These are phyloP conservation scores for Pisolithus microcarpus DNA, from an alignment of 768 basidiomycete genomes.

Conservation along the genomic window DNA sequence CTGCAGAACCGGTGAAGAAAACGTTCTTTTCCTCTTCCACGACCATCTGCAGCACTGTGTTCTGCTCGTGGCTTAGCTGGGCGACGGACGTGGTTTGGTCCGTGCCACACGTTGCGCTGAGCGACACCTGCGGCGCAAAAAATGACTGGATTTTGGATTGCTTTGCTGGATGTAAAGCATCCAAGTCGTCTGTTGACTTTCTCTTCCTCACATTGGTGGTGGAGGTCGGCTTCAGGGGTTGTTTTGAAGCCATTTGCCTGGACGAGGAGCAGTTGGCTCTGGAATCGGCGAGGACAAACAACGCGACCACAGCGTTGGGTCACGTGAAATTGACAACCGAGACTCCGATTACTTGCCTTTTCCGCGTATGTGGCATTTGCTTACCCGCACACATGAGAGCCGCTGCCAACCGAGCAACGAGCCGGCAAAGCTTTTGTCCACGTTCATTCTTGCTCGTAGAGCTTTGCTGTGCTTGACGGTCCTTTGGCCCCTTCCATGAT, in stretches of 20 bases:
- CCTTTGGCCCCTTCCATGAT: neutral
- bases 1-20: conserved; percentile 67
- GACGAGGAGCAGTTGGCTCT: too few relatives aligned
- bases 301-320: conserved; percentile 9
- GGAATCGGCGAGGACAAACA: conserved; percentile 1
- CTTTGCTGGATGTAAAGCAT: conserved; percentile 6
- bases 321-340: conserved; percentile 2
- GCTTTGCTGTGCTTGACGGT: too few relatives aligned
- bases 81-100: conserved; percentile 28
- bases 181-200: conserved; percentile 9
- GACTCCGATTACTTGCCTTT: too few relatives aligned
- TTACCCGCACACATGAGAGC: too few relatives aligned
- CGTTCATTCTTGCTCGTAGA: too few relatives aligned
- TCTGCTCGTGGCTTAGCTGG: conserved; percentile 48
- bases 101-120: conserved; percentile 23
- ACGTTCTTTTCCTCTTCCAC: conserved; percentile 53
- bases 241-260: conserved; percentile 3
- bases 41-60: conserved; percentile 41
- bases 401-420: too few relatives aligned
- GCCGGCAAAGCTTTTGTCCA: too few relatives aligned
- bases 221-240: conserved; percentile 5
- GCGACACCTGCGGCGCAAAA: conserved; percentile 22
- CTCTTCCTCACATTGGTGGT: conserved; percentile 17
- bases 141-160: conserved; percentile 22
- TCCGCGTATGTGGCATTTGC: too few relatives aligned